Evolutionary conservation across 2,329 filamentous ascomycete species (phyloP).

Genomic region (Diaporthe nobilis): DNA sequence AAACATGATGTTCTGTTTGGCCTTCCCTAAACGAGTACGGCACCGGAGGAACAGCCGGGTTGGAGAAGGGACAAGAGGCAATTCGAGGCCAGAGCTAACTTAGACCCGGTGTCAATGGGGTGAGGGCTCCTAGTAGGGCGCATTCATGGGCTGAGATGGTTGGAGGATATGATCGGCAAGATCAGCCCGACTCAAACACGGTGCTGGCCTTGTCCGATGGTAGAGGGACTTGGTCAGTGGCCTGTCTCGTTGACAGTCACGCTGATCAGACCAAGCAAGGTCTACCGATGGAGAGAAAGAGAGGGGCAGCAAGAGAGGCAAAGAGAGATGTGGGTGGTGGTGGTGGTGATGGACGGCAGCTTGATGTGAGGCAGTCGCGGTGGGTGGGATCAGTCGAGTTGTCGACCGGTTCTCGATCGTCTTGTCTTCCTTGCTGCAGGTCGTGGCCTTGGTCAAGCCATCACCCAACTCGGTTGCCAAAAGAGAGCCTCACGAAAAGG

Average conservation of each 20-base stretch:
- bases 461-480: background rate
- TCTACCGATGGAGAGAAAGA: background rate
- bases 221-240: background rate
- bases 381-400: background rate
- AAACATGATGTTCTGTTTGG: slow-evolving; percentile 55
- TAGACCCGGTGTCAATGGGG: slow-evolving; percentile 11
- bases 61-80: background rate
- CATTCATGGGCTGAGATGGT: background rate
- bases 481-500: background rate
- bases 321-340: background rate
- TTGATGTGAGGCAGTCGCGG: background rate
- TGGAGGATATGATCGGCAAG: slow-evolving; percentile 18
- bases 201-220: slow-evolving; percentile 25
- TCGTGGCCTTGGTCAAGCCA: slow-evolving; percentile 1
- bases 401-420: background rate
- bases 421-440: background rate
- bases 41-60: background rate
- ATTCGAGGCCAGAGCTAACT: slow-evolving; percentile 20
- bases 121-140: slow-evolving; percentile 1
- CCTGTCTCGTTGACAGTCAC: slow-evolving; percentile 11
- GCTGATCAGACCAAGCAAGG: slow-evolving; percentile 21
- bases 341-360: background rate
- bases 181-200: slow-evolving; percentile 33
- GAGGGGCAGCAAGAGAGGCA: background rate
- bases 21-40: slow-evolving; percentile 11